These are phyloP conservation scores for Porogramme epimiltina DNA, from an alignment of 1,284 basidiomycete species.

Conservation along the genomic window DNA sequence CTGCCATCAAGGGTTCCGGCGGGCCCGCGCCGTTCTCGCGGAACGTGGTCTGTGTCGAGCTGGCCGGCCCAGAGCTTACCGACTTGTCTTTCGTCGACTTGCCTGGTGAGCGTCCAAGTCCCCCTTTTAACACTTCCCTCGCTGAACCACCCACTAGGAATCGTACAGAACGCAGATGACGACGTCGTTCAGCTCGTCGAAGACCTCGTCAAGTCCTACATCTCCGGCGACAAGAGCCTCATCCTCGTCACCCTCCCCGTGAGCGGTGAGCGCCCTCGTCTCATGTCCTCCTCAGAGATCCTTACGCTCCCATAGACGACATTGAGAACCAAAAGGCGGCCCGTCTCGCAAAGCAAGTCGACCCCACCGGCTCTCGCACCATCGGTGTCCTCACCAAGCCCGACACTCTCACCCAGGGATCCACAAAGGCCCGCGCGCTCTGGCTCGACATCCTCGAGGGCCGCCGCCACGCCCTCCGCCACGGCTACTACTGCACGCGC, in stretches of 20 bases:
- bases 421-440: slow-evolving; percentile 7
- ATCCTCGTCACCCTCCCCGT: slow-evolving; percentile 65
- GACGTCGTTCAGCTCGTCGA: slow-evolving; percentile 47
- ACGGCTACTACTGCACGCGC: slow-evolving; percentile 68
- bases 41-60: slow-evolving; percentile 46
- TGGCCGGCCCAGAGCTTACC: slow-evolving; percentile 44
- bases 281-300: neutral
- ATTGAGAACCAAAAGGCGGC: slow-evolving; percentile 65
- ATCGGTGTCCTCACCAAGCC: slow-evolving; percentile 74
- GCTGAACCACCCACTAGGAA: too few species aligned
- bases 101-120: slow-evolving; percentile 38
- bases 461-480: slow-evolving; percentile 41
- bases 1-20: neutral
- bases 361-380: slow-evolving; percentile 56
- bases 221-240: slow-evolving; percentile 39
- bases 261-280: slow-evolving; percentile 44
- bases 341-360: slow-evolving; percentile 50
- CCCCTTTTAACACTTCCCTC: too few species aligned
- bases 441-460: slow-evolving; percentile 58
- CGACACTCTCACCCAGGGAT: slow-evolving; percentile 48
- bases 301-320: slow-evolving; percentile 47
- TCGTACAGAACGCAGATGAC: slow-evolving; percentile 55
- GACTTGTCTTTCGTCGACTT: slow-evolving; percentile 48
- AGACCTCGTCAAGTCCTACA: slow-evolving; percentile 47
- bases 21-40: slow-evolving; percentile 41